These are phyloP conservation scores for Prunus salicina DNA, from an alignment of 306 rosid species.

Conservation along the genomic window DNA sequence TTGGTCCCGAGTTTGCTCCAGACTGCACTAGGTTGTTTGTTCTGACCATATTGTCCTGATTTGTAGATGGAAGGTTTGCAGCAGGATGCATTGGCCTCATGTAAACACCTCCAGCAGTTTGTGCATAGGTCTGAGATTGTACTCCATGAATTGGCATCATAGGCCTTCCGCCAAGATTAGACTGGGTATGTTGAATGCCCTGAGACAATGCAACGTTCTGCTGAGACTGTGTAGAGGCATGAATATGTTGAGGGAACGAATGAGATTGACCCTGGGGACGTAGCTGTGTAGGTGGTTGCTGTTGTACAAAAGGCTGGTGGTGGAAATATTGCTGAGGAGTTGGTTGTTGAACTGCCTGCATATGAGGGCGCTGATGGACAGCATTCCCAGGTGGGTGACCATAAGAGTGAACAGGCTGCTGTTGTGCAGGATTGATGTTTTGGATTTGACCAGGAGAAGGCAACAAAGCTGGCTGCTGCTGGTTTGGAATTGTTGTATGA, in stretches of 20 bases:
- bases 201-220: conserved; percentile 43
- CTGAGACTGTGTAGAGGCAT: conserved; percentile 46
- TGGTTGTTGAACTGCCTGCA: conserved; percentile 55
- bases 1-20: conserved; percentile 29
- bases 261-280: conserved; percentile 60
- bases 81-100: conserved; percentile 52
- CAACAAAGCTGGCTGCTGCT: conserved; percentile 54
- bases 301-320: conserved; percentile 47
- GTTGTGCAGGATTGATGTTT: conserved; percentile 48
- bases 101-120: conserved; percentile 43
- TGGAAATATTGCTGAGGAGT: conserved; percentile 41
- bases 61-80: conserved; percentile 38
- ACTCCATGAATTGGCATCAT: conserved; percentile 49
- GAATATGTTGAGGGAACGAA: conserved; percentile 45
- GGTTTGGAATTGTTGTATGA: conserved; percentile 55
- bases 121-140: conserved; percentile 51
- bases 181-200: conserved; percentile 41
- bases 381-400: conserved; percentile 61
- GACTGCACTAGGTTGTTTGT: conserved; percentile 42
- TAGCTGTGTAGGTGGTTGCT: conserved; percentile 48
- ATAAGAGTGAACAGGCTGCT: conserved; percentile 43
- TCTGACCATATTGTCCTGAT: conserved; percentile 47
- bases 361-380: conserved; percentile 49
- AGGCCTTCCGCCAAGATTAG: conserved; percentile 63
- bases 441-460: conserved; percentile 67